phyloP scores from a whole-genome alignment of 2,329 filamentous ascomycete genomes.

The Rhynchosporium secalis region DNA sequence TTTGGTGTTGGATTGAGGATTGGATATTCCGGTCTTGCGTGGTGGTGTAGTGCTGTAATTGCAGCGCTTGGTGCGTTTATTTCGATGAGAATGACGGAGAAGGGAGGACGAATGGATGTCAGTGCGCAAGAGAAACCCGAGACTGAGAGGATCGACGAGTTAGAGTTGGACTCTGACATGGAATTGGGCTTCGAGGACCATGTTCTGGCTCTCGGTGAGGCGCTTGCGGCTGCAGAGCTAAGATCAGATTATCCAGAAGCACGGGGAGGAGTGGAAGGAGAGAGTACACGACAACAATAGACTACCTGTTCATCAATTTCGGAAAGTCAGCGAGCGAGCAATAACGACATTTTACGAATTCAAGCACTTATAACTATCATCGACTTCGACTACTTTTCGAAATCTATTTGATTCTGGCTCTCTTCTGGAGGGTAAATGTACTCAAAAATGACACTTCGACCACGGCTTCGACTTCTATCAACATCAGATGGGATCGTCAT shows the following conservation, averaged over 20 bases:
- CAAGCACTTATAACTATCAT: not conserved
- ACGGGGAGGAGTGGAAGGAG: not conserved
- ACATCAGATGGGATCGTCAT: not conserved
- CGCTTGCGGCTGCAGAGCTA: slow-evolving; percentile 27
- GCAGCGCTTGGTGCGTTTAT: slow-evolving; percentile 73
- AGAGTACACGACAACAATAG: not conserved
- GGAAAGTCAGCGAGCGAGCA: not conserved
- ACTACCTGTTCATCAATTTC: slow-evolving; percentile 7
- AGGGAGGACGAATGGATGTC: slow-evolving; percentile 38
- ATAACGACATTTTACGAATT: slow-evolving; percentile 14
- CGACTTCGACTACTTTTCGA: not conserved
- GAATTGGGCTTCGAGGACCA: slow-evolving; percentile 35
- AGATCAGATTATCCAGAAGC: not conserved
- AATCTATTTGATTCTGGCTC: slow-evolving; percentile 1
- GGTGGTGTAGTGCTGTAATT: slow-evolving; percentile 86
- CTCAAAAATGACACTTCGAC: not conserved
- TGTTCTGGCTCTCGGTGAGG: slow-evolving; percentile 33
- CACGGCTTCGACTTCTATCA: not conserved
- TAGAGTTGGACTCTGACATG: slow-evolving; percentile 30
- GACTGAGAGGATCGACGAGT: slow-evolving; percentile 18
- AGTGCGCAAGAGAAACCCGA: slow-evolving; percentile 36
- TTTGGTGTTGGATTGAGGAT: slow-evolving; percentile 77
- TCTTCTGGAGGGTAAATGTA: slow-evolving; percentile 15
- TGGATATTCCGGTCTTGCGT: slow-evolving; percentile 84
- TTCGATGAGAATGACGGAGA: slow-evolving; percentile 73